phyloP scores from a whole-genome alignment of 208 protist species.

The Leishmania gerbilli region DNA sequence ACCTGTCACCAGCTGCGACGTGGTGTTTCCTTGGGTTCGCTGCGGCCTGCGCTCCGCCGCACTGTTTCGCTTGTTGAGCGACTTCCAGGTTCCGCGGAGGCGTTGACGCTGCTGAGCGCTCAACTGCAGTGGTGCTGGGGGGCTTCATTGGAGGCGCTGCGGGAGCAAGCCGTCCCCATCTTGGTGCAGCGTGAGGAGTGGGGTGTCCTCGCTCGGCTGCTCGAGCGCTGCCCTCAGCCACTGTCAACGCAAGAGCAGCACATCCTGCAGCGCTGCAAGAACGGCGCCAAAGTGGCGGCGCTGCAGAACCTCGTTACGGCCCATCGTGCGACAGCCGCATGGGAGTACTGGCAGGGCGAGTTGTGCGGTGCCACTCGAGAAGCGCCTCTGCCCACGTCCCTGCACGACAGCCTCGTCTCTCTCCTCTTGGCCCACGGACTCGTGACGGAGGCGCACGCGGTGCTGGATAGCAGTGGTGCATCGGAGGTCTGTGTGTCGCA shows the following conservation, averaged over 20 bases:
- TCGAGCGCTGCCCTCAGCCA: constrained; percentile 15
- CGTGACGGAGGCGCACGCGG: constrained; percentile 12
- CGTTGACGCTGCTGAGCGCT: constrained; percentile 23
- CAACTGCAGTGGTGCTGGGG: constrained; percentile 31
- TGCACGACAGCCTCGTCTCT: constrained; percentile 13
- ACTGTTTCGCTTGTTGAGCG: constrained; percentile 1
- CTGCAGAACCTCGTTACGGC: constrained; percentile 8
- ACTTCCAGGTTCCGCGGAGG: not conserved
- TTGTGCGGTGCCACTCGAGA: not conserved
- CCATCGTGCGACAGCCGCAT: constrained; percentile 5
- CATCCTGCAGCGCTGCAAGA: constrained; percentile 3
- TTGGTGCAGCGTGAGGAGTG: constrained; percentile 15
- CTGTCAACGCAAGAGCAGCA: constrained; percentile 21
- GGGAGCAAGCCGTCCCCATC: constrained; percentile 15
- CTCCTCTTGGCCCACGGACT: constrained; percentile 17
- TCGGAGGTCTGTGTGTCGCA: not conserved
- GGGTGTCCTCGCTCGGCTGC: constrained; percentile 5
- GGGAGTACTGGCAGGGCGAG: constrained; percentile 8
- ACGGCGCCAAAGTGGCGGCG: not conserved
- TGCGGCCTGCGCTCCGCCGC: constrained; percentile 18
- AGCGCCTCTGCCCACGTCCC: constrained; percentile 1
- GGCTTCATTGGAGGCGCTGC: constrained; percentile 24
- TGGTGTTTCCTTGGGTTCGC: constrained; percentile 3
- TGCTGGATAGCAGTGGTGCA: not conserved
- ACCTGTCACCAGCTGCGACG: constrained; percentile 12